These are phyloP conservation scores for Talaromyces stipitatus DNA, from an alignment of 495 filamentous ascomycete genomes.

Conservation along the genomic window DNA sequence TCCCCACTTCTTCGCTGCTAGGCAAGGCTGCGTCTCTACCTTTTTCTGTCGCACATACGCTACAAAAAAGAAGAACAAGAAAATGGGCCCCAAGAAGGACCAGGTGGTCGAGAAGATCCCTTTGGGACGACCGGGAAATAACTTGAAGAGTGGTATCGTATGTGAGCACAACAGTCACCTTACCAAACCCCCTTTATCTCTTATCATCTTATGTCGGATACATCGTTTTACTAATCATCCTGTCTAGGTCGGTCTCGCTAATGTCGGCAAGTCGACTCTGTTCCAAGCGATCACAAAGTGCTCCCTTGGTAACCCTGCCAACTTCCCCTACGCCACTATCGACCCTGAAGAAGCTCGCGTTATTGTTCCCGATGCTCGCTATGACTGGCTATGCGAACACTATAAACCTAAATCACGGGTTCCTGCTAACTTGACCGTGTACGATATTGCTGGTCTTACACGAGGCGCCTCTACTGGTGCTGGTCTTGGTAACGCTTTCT, in stretches of 20 bases:
- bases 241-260: conserved; percentile 88
- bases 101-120: conserved; percentile 48
- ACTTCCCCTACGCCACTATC: conserved; percentile 99
- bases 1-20: conserved; percentile 21
- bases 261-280: conserved; percentile 98
- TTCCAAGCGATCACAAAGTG: conserved; percentile 99
- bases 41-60: conserved; percentile 33
- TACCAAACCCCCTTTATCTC: not conserved
- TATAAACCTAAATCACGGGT: conserved; percentile 96
- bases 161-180: conserved; percentile 43
- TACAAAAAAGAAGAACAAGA: conserved; percentile 37
- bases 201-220: not conserved
- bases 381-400: conserved; percentile 89
- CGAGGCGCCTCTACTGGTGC: conserved; percentile 94
- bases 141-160: conserved; percentile 99
- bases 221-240: not conserved
- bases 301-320: conserved; percentile 94
- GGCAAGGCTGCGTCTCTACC: conserved; percentile 13
- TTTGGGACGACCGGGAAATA: conserved; percentile 94
- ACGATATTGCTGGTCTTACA: conserved; percentile 97
- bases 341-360: conserved; percentile 98
- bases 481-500: conserved; percentile 94
- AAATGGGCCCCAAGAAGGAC: conserved; percentile 50
- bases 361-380: conserved; percentile 93
- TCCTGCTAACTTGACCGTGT: conserved; percentile 95